Evolutionary conservation across 352 stramenopile genomes (phyloP).

Genomic region (Phytophthora macrochlamydospora): DNA sequence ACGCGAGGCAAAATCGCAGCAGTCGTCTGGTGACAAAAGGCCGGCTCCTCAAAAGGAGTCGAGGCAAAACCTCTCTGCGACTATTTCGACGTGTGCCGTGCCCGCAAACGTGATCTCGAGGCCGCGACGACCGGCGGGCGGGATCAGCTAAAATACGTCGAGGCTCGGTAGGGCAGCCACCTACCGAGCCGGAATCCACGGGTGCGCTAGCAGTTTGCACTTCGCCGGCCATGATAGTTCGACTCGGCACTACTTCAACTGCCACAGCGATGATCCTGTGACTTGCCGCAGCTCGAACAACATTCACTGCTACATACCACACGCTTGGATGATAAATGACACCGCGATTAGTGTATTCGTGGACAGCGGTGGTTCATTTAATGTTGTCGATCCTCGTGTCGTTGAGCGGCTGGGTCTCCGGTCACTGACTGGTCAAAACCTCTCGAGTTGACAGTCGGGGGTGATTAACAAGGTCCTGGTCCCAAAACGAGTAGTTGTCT

Average conservation of each 20-base stretch:
- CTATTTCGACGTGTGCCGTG: not conserved
- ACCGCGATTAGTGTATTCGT: not conserved
- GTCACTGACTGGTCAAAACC: not conserved
- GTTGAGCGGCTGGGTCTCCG: conserved; percentile 3
- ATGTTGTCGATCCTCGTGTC: conserved; percentile 2
- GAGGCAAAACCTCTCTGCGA: not conserved
- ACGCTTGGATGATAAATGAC: not conserved
- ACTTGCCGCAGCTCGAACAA: not conserved
- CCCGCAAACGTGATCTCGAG: not conserved
- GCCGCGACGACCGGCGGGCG: not conserved
- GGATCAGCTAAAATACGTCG: conserved; percentile 4
- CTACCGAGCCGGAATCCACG: conserved; percentile 3
- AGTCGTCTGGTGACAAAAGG: conserved; percentile 1
- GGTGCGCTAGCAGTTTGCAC: conserved; percentile 3
- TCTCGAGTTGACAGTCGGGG: not conserved
- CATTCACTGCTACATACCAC: conserved; percentile 10
- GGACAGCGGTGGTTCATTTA: conserved; percentile 14
- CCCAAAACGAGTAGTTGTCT: not conserved
- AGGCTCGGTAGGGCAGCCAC: conserved; percentile 7
- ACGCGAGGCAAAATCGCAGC: not conserved
- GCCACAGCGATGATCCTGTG: not conserved
- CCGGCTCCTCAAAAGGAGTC: not conserved
- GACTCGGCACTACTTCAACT: not conserved
- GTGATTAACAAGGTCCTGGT: conserved; percentile 2
- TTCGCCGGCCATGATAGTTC: not conserved